Conservation (phyloP, 371 early-diverging fungal genomes). For the Dichotomocladium elegans region DNA sequence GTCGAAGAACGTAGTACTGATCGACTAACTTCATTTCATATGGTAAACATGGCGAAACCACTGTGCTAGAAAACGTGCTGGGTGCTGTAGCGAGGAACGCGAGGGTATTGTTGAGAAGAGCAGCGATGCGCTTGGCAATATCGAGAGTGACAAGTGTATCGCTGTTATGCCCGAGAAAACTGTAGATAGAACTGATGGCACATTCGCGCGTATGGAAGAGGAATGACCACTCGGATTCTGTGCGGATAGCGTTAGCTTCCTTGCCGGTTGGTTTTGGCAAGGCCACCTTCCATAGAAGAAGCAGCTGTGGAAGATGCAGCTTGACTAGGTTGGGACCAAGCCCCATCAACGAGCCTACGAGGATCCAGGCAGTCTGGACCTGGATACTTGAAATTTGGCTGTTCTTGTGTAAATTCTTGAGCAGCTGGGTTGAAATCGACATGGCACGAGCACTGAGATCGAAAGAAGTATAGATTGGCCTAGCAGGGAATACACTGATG, state of each 20-base stretch:
- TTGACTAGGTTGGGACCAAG: conserved; percentile 80
- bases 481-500: conserved; percentile 66
- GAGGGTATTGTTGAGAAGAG: conserved; percentile 73
- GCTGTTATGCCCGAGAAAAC: conserved; percentile 69
- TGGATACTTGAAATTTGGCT: conserved; percentile 58
- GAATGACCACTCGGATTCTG: conserved; percentile 68
- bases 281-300: conserved; percentile 69
- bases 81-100: conserved; percentile 64
- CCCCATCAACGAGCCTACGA: conserved; percentile 76
- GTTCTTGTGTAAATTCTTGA: conserved; percentile 64
- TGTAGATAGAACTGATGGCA: conserved; percentile 69
- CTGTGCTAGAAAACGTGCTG: conserved; percentile 37
- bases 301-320: conserved; percentile 75
- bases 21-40: conserved; percentile 52
- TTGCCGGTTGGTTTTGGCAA: conserved; percentile 62
- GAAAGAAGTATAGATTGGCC: conserved; percentile 72
- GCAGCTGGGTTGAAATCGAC: conserved; percentile 69
- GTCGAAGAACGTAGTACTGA: conserved; percentile 56
- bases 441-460: conserved; percentile 75
- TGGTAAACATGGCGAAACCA: conserved; percentile 38
- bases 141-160: conserved; percentile 68
- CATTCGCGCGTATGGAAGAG: conserved; percentile 66
- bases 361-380: conserved; percentile 76
- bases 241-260: conserved; percentile 50
- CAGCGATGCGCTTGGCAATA: conserved; percentile 78